Evolutionary conservation across 345 rosid species (phyloP).

Genomic region (Crucihimalaya himalaica): DNA sequence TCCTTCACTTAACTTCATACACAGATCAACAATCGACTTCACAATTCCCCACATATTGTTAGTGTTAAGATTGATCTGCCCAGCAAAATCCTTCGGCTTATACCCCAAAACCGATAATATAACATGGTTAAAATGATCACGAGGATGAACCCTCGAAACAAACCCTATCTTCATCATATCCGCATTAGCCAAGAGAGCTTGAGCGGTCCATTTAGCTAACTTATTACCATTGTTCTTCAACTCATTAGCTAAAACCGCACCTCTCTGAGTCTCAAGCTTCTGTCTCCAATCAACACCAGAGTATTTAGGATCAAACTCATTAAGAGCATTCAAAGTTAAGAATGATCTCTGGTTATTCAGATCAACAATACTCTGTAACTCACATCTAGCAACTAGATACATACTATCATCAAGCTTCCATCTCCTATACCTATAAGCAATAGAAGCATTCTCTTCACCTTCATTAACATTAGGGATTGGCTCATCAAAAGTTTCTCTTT

Average conservation of each 20-base stretch:
- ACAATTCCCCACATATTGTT: slow-evolving; percentile 97
- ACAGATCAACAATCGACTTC: slow-evolving; percentile 88
- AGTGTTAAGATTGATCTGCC: slow-evolving; percentile 88
- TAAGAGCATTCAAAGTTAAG: slow-evolving; percentile 84
- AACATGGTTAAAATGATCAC: slow-evolving; percentile 95
- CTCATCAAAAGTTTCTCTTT: slow-evolving; percentile 79
- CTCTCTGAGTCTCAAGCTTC: slow-evolving; percentile 96
- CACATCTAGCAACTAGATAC: slow-evolving; percentile 81
- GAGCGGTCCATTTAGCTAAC: slow-evolving; percentile 97
- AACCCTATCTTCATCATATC: slow-evolving; percentile 96
- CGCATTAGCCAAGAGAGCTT: slow-evolving; percentile 81
- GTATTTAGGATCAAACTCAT: slow-evolving; percentile 91
- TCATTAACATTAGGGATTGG: slow-evolving; percentile 83
- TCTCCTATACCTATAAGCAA: slow-evolving; percentile 85
- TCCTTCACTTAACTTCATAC: slow-evolving; percentile 63
- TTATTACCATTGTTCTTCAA: slow-evolving; percentile 95
- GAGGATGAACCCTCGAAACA: slow-evolving; percentile 95
- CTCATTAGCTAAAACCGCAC: slow-evolving; percentile 93
- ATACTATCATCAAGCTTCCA: slow-evolving; percentile 88
- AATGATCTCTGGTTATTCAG: slow-evolving; percentile 75
- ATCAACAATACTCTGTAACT: slow-evolving; percentile 84
- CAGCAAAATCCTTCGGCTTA: slow-evolving; percentile 83
- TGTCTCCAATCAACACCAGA: slow-evolving; percentile 98
- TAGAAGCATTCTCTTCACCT: slow-evolving; percentile 92
- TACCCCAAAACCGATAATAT: slow-evolving; percentile 86